These are phyloP conservation scores for Euphorbia pulcherrima DNA, from an alignment of 345 rosid species.

Conservation along the genomic window DNA sequence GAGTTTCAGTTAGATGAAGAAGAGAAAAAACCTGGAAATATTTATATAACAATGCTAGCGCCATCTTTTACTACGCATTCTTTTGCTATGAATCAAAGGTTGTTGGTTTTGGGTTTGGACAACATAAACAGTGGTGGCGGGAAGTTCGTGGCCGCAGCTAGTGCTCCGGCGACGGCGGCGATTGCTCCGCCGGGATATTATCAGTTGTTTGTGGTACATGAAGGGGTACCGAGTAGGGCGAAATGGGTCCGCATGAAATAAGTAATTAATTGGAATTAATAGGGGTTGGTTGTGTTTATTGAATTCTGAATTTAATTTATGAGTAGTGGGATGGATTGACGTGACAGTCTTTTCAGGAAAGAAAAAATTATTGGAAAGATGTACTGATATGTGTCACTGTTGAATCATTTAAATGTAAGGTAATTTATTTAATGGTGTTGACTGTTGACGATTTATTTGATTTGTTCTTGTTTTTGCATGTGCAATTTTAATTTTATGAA, in stretches of 20 bases:
- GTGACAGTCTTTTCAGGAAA: background rate
- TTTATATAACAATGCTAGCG: constrained; percentile 39
- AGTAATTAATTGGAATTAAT: background rate
- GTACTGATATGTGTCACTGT: background rate
- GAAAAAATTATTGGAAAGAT: background rate
- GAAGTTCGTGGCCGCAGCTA: constrained; percentile 5
- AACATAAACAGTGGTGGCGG: constrained; percentile 1
- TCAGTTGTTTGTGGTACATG: constrained; percentile 32
- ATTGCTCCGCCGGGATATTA: constrained; percentile 45
- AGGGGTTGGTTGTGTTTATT: background rate
- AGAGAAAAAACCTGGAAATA: background rate
- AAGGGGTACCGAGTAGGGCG: constrained; percentile 38
- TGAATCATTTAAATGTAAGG: no score
- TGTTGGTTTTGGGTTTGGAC: constrained; percentile 23
- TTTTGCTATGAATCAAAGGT: constrained; percentile 43
- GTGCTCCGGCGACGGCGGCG: constrained; percentile 28
- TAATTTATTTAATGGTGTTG: no score
- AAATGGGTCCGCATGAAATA: constrained; percentile 34
- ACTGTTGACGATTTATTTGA: no score
- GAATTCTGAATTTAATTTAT: constrained; percentile 10
- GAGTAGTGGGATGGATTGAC: background rate
- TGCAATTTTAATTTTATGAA: no score
- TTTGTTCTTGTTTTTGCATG: no score
- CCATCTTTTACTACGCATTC: constrained; percentile 53
- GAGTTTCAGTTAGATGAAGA: constrained; percentile 16